These are phyloP conservation scores for Metarhizium guizhouense DNA, from an alignment of 2,329 filamentous ascomycete genomes.

Conservation along the genomic window DNA sequence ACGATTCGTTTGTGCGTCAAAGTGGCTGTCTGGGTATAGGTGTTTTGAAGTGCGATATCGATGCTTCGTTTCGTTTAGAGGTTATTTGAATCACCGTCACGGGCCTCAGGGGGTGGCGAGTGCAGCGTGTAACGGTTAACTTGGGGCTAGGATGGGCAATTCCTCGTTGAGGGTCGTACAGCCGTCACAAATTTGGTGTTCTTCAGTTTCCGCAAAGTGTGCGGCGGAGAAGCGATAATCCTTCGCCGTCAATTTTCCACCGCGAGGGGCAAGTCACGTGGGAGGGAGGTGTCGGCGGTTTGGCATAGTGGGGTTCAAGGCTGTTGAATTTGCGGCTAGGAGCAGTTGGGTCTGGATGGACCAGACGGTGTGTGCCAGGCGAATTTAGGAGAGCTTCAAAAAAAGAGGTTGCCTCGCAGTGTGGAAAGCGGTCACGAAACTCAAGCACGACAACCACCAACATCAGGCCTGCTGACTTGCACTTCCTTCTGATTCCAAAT, in stretches of 20 bases:
- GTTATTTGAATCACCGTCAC: neutral
- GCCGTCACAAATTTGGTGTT: constrained; percentile 30
- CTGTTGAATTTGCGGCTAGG: neutral
- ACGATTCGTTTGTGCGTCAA: neutral
- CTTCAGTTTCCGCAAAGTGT: constrained; percentile 28
- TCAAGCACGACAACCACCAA: constrained; percentile 6
- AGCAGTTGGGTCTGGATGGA: neutral
- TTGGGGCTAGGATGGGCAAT: neutral
- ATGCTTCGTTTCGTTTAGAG: neutral
- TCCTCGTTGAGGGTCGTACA: neutral
- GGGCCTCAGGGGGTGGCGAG: constrained; percentile 1
- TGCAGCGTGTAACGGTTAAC: neutral
- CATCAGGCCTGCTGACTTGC: constrained; percentile 1
- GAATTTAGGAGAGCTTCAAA: constrained; percentile 13
- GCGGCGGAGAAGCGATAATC: constrained; percentile 32
- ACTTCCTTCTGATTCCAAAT: neutral
- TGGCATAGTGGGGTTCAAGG: neutral
- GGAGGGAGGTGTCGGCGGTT: constrained; percentile 7
- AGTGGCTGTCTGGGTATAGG: neutral
- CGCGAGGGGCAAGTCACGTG: constrained; percentile 35
- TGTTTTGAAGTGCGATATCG: neutral
- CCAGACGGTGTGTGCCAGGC: too few species aligned
- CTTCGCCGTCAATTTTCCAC: constrained; percentile 18
- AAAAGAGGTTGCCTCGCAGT: constrained; percentile 14
- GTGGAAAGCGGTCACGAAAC: constrained; percentile 10